phyloP scores from a whole-genome alignment of 768 basidiomycete genomes.

The Mycena floridula region DNA sequence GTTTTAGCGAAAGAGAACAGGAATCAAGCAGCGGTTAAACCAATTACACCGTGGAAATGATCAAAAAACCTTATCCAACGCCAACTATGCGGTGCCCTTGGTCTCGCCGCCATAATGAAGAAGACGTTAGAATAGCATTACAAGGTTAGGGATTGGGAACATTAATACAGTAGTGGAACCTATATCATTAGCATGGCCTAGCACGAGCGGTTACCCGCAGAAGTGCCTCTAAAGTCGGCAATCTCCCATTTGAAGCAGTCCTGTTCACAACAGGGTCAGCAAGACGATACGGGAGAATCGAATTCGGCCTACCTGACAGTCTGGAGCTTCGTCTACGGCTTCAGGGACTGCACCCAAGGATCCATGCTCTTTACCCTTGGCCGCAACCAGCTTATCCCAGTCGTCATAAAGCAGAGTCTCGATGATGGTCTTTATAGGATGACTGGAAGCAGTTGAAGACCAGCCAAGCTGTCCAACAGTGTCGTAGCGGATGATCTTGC shows the following conservation, averaged over 20 bases:
- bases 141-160: too few species aligned
- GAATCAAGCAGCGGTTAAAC: too few species aligned
- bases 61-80: too few species aligned
- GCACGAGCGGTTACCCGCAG: not conserved
- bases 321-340: constrained; percentile 47
- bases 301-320: constrained; percentile 47
- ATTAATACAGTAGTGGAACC: too few species aligned
- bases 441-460: constrained; percentile 74
- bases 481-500: constrained; percentile 84
- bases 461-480: constrained; percentile 79
- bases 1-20: too few species aligned
- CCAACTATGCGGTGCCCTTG: too few species aligned
- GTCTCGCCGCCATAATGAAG: too few species aligned
- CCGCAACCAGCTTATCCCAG: too few species aligned
- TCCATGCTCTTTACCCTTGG: constrained; percentile 48
- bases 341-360: constrained; percentile 45
- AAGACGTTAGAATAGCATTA: too few species aligned
- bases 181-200: too few species aligned
- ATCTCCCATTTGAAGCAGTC: constrained; percentile 82
- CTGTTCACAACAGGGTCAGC: constrained; percentile 25
- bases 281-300: not conserved
- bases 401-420: too few species aligned
- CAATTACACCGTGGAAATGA: too few species aligned
- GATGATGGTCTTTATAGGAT: constrained; percentile 69
- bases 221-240: constrained; percentile 31